phyloP scores from a whole-genome alignment of 2,329 filamentous ascomycete species.

The Raffaelea arxii region DNA sequence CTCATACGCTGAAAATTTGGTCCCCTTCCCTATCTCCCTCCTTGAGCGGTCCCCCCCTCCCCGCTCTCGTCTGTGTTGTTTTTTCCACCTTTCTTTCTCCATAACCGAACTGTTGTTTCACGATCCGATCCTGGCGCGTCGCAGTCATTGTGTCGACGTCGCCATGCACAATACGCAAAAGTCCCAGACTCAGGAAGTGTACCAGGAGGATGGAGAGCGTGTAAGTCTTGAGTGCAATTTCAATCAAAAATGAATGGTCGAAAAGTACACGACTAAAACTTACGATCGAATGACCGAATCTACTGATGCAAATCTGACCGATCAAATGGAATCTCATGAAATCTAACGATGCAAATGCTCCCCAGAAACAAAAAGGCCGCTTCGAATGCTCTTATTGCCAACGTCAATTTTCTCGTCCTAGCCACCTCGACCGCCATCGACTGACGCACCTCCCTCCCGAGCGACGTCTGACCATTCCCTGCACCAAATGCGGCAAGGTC shows the following conservation, averaged over 20 bases:
- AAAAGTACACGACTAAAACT: too few species aligned
- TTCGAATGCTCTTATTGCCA: constrained; percentile 14
- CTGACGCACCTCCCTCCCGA: constrained; percentile 17
- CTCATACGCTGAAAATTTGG: background rate
- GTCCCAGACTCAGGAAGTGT: too few species aligned
- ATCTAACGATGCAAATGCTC: too few species aligned
- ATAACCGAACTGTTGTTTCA: too few species aligned
- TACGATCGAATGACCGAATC: too few species aligned
- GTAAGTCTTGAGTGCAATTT: too few species aligned
- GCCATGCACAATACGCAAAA: background rate
- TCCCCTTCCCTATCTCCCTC: background rate
- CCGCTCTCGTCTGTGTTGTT: background rate
- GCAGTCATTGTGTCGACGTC: too few species aligned
- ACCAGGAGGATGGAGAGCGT: too few species aligned
- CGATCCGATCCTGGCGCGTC: too few species aligned
- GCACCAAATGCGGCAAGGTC: constrained; percentile 14
- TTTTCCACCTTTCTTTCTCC: background rate
- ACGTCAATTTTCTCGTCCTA: constrained; percentile 16
- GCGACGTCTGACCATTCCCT: constrained; percentile 13
- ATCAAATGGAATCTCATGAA: too few species aligned
- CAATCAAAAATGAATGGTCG: too few species aligned
- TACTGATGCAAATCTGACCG: too few species aligned
- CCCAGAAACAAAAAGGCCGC: background rate
- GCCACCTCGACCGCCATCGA: constrained; percentile 19
- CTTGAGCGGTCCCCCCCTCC: background rate